Conservation (phyloP, 306 rosid species). For the Malus sylvestris region DNA sequence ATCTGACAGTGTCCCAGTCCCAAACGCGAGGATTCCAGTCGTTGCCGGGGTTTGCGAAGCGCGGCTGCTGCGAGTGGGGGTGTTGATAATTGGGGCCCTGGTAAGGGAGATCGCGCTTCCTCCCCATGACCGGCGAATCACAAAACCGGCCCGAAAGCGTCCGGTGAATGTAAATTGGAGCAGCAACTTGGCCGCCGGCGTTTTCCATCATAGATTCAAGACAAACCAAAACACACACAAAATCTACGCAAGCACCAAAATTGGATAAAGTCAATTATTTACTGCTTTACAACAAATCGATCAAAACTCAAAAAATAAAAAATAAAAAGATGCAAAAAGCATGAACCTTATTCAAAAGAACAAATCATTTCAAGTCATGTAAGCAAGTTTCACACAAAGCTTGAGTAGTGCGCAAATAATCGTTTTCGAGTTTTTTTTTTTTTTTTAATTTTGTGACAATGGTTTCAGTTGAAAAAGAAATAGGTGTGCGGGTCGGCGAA, state of each 20-base stretch:
- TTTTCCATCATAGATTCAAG: conserved; percentile 49
- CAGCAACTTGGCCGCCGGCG: conserved; percentile 43
- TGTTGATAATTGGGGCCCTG: conserved; percentile 26
- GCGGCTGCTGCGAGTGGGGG: neutral
- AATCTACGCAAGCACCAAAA: neutral
- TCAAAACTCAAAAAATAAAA: neutral
- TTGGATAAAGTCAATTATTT: neutral
- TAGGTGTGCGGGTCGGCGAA: neutral
- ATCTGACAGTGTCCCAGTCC: conserved; percentile 71
- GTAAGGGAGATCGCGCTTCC: conserved; percentile 66
- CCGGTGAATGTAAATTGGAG: conserved; percentile 48
- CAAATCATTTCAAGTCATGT: neutral
- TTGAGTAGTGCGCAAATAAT: neutral
- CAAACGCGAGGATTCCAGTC: conserved; percentile 62
- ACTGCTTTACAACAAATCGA: neutral
- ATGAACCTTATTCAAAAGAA: neutral
- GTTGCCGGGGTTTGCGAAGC: conserved; percentile 15
- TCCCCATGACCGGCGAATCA: conserved; percentile 31
- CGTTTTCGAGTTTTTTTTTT: neutral
- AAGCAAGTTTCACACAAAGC: neutral
- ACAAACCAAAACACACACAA: neutral
- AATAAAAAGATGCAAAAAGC: neutral
- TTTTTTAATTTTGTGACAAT: neutral
- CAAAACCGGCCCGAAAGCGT: conserved; percentile 25
- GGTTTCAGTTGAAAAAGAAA: neutral